Conservation (phyloP, 2,329 filamentous ascomycete genomes). For the Pseudocercospora cruenta region DNA sequence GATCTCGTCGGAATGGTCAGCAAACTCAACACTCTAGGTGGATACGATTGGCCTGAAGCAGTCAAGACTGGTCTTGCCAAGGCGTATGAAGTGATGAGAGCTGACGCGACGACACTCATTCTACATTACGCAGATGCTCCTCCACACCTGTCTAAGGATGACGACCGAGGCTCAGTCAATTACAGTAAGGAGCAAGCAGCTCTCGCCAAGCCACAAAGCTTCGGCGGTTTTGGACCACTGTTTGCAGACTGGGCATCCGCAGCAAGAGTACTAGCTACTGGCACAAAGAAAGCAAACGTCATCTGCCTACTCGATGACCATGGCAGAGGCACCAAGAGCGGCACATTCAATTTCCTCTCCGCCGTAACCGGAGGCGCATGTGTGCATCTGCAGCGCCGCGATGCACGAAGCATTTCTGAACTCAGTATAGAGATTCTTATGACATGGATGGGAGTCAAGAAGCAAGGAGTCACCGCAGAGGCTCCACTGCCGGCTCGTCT, state of each 20-base stretch:
- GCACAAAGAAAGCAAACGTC: slow-evolving; percentile 20
- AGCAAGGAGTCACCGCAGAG: not conserved
- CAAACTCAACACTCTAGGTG: slow-evolving; percentile 5
- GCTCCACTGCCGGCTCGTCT: not conserved
- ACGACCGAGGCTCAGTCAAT: not conserved
- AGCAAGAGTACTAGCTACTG: slow-evolving; percentile 9
- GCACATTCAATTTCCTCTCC: slow-evolving; percentile 13
- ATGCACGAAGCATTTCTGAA: slow-evolving; percentile 19
- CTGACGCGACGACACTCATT: slow-evolving; percentile 18
- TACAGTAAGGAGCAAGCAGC: slow-evolving; percentile 10
- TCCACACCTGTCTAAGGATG: slow-evolving; percentile 12
- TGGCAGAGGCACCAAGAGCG: not conserved
- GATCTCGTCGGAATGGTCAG: slow-evolving; percentile 13
- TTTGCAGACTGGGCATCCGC: slow-evolving; percentile 22
- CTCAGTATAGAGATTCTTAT: slow-evolving; percentile 18
- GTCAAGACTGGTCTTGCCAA: slow-evolving; percentile 23
- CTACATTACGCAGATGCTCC: slow-evolving; percentile 21
- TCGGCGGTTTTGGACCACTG: slow-evolving; percentile 10
- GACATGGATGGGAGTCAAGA: slow-evolving; percentile 24
- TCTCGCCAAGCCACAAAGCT: slow-evolving; percentile 11
- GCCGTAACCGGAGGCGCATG: slow-evolving; percentile 14
- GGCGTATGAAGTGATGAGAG: slow-evolving; percentile 20
- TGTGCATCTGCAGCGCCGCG: slow-evolving; percentile 5
- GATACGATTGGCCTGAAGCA: slow-evolving; percentile 17
- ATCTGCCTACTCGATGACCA: slow-evolving; percentile 12